phyloP scores from a whole-genome alignment of 352 stramenopile genomes.

The Phytophthora chlamydospora region DNA sequence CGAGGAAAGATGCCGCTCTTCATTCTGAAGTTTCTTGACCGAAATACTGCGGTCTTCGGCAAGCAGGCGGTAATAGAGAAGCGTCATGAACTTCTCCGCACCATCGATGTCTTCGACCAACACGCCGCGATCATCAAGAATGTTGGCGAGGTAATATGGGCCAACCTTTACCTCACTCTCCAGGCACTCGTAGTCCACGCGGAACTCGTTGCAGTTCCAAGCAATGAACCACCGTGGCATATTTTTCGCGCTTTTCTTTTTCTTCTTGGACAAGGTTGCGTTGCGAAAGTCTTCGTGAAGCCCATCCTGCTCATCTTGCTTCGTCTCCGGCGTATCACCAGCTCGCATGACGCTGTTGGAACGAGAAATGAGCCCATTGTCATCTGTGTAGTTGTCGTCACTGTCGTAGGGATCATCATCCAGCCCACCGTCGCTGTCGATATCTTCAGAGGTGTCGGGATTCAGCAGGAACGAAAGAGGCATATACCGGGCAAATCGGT shows the following conservation, averaged over 20 bases:
- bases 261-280: constrained; percentile 57
- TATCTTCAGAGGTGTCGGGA: constrained; percentile 68
- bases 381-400: constrained; percentile 75
- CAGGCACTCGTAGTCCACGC: constrained; percentile 78
- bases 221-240: constrained; percentile 84
- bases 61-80: constrained; percentile 87
- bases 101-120: constrained; percentile 81
- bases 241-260: constrained; percentile 69
- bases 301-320: constrained; percentile 43
- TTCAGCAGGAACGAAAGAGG: constrained; percentile 81
- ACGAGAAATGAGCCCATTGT: constrained; percentile 54
- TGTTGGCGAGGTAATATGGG: constrained; percentile 82
- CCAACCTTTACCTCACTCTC: constrained; percentile 81
- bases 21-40: constrained; percentile 27
- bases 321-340: constrained; percentile 35
- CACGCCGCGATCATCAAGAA: constrained; percentile 82
- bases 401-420: constrained; percentile 73
- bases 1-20: constrained; percentile 26
- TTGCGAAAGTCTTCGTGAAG: constrained; percentile 40
- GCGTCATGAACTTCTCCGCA: constrained; percentile 81
- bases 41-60: constrained; percentile 56
- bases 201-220: constrained; percentile 90
- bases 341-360: constrained; percentile 43
- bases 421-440: constrained; percentile 65
- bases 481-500: constrained; percentile 81